Percentiles rank a stretch among this genome's conserved stretches.
Conservation (phyloP, 2,329 filamentous ascomycete species). For the Aspergillus fumigatiaffinis region DNA sequence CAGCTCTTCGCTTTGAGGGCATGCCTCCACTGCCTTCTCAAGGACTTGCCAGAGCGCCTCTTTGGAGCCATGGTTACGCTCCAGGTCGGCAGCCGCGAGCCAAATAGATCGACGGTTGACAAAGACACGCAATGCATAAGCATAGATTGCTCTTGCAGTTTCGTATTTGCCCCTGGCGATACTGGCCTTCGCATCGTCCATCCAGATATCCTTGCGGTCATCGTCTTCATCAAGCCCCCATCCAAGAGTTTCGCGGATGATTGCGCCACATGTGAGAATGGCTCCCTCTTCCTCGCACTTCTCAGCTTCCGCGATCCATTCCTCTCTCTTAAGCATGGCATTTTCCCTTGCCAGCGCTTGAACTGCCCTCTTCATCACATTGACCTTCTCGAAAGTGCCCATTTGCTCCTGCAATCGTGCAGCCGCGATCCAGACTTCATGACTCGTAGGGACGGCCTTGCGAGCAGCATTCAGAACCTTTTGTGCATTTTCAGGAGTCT, state of each 20-base stretch:
- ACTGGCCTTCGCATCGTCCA: slow-evolving; percentile 82
- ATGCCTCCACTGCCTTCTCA: slow-evolving; percentile 90
- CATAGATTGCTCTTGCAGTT: slow-evolving; percentile 89
- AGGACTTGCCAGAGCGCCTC: slow-evolving; percentile 80
- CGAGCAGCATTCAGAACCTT: slow-evolving; percentile 93
- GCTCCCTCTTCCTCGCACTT: slow-evolving; percentile 91
- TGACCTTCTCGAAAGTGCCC: slow-evolving; percentile 73
- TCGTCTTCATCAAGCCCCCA: slow-evolving; percentile 95
- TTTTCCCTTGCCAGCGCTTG: slow-evolving; percentile 84
- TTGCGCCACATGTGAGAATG: slow-evolving; percentile 77
- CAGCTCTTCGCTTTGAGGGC: slow-evolving; percentile 82
- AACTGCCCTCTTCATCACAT: slow-evolving; percentile 91
- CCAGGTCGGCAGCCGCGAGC: slow-evolving; percentile 85
- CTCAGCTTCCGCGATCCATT: slow-evolving; percentile 94
- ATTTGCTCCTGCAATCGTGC: slow-evolving; percentile 86
- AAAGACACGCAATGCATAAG: slow-evolving; percentile 85
- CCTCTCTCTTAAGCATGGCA: slow-evolving; percentile 94
- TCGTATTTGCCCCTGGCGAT: slow-evolving; percentile 79
- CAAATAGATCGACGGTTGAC: slow-evolving; percentile 83
- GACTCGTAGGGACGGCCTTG: slow-evolving; percentile 86
- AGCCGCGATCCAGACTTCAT: slow-evolving; percentile 96
- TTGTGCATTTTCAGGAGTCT: slow-evolving; percentile 86
- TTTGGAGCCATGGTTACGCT: slow-evolving; percentile 81
- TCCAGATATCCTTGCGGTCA: slow-evolving; percentile 92
- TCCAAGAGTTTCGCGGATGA: slow-evolving; percentile 87